A percentile compares a stretch with the other conserved stretches of the same genome.
Evolutionary conservation across 148 eudicot genomes (phyloP).

Genomic region (Pouteria glomerata): DNA sequence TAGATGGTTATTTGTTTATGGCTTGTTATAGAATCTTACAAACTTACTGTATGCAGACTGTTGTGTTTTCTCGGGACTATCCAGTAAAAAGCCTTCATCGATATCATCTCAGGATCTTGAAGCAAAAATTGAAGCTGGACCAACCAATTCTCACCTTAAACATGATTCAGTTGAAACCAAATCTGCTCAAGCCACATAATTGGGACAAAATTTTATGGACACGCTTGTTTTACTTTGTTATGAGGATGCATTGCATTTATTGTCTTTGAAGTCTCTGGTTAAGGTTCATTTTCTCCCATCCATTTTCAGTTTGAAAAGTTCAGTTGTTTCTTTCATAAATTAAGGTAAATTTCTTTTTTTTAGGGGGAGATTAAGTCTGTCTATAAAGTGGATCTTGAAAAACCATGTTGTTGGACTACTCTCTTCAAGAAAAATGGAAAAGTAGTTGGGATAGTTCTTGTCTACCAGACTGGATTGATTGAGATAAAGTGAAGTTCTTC

Average conservation of each 20-base stretch:
- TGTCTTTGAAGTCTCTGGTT: conserved; percentile 53
- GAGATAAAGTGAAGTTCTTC: conserved; percentile 61
- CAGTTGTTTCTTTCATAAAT: conserved; percentile 2
- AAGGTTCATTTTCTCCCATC: conserved; percentile 46
- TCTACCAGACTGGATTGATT: conserved; percentile 71
- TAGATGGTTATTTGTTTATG: conserved; percentile 1
- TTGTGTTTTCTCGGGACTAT: conserved; percentile 34
- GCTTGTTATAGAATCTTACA: conserved; percentile 11
- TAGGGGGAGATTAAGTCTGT: conserved; percentile 55
- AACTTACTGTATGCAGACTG: conserved; percentile 48
- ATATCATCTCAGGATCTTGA: conserved; percentile 30
- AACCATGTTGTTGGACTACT: conserved; percentile 62
- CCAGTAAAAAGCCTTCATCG: conserved; percentile 27
- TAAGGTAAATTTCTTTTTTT: conserved; percentile 7
- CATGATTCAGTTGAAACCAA: conserved; percentile 25
- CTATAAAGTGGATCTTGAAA: conserved; percentile 49
- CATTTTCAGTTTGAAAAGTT: neutral
- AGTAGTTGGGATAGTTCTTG: conserved; percentile 48
- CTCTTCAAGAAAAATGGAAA: conserved; percentile 49
- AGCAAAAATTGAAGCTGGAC: conserved; percentile 32
- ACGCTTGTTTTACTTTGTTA: conserved; percentile 67
- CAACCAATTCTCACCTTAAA: conserved; percentile 24
- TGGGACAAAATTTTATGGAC: conserved; percentile 31
- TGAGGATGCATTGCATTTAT: conserved; percentile 44
- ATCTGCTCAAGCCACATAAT: conserved; percentile 17